Evolutionary conservation across 2,329 filamentous ascomycete genomes (phyloP).

Genomic region (Nemania bipapillata): DNA sequence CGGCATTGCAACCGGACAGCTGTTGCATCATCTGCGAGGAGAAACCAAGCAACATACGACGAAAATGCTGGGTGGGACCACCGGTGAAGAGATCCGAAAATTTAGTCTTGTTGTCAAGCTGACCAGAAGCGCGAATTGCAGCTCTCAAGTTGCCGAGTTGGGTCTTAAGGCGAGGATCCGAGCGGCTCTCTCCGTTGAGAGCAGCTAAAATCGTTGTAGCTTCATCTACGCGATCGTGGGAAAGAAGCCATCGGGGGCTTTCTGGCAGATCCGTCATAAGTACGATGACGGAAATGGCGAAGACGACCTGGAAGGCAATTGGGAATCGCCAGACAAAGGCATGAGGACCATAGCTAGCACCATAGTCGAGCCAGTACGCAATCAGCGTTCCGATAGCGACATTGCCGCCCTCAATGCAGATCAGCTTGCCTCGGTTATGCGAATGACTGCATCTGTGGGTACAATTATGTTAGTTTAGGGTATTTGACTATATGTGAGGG

Average conservation of each 20-base stretch:
- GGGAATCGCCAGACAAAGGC: slow-evolving; percentile 55
- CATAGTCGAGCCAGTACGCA: slow-evolving; percentile 58
- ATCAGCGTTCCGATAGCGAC: slow-evolving; percentile 58
- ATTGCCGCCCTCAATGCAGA: slow-evolving; percentile 65
- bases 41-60: slow-evolving; percentile 69
- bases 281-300: slow-evolving; percentile 57
- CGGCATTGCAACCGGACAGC: slow-evolving; percentile 66
- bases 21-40: slow-evolving; percentile 72
- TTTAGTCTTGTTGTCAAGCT: slow-evolving; percentile 48
- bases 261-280: slow-evolving; percentile 62
- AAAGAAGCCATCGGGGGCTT: slow-evolving; percentile 62
- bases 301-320: slow-evolving; percentile 56
- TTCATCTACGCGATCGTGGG: slow-evolving; percentile 61
- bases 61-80: slow-evolving; percentile 72
- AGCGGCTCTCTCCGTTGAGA: slow-evolving; percentile 64
- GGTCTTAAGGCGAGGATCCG: slow-evolving; percentile 56
- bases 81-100: slow-evolving; percentile 64
- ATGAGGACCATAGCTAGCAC: slow-evolving; percentile 51
- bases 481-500: not conserved
- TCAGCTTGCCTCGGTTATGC: slow-evolving; percentile 68
- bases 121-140: slow-evolving; percentile 50
- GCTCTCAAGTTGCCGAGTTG: slow-evolving; percentile 58
- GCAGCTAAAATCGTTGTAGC: slow-evolving; percentile 63
- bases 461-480: slow-evolving; percentile 29
- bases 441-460: slow-evolving; percentile 54